Percentiles rank a stretch among this genome's conserved stretches.
Evolutionary conservation across 441 rosid genomes (phyloP).

Genomic region (Gossypium trilobum): DNA sequence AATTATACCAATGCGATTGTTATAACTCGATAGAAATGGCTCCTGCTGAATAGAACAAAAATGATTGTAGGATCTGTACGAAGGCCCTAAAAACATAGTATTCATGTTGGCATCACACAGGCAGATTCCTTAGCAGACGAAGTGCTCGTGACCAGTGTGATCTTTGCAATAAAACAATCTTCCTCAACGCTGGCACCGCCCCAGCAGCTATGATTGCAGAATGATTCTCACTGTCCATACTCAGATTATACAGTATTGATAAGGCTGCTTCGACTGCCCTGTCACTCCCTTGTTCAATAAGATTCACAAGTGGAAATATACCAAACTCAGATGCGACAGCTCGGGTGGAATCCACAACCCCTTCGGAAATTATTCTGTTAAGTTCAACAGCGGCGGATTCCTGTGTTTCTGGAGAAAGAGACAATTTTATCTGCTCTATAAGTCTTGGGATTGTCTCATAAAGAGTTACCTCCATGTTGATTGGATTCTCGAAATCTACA

Average conservation of each 20-base stretch:
- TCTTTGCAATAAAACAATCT: constrained; percentile 50
- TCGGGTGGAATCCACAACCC: constrained; percentile 43
- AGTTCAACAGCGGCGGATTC: constrained; percentile 74
- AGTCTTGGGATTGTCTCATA: constrained; percentile 72
- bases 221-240: constrained; percentile 81
- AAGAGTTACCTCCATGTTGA: constrained; percentile 57
- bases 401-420: constrained; percentile 40
- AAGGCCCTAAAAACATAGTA: background rate
- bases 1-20: background rate
- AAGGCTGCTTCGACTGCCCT: constrained; percentile 53
- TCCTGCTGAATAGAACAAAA: background rate
- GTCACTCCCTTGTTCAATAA: constrained; percentile 52
- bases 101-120: constrained; percentile 22
- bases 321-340: constrained; percentile 49
- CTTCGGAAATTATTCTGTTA: constrained; percentile 56
- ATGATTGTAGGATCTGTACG: background rate
- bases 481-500: constrained; percentile 33
- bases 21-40: background rate
- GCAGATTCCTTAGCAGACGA: constrained; percentile 50
- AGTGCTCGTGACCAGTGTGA: constrained; percentile 70
- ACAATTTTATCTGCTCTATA: constrained; percentile 45
- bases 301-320: constrained; percentile 53
- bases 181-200: constrained; percentile 59
- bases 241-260: constrained; percentile 53
- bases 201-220: constrained; percentile 57